These are phyloP conservation scores for Capsella bursapastoris DNA, from an alignment of 345 rosid species.

Conservation along the genomic window DNA sequence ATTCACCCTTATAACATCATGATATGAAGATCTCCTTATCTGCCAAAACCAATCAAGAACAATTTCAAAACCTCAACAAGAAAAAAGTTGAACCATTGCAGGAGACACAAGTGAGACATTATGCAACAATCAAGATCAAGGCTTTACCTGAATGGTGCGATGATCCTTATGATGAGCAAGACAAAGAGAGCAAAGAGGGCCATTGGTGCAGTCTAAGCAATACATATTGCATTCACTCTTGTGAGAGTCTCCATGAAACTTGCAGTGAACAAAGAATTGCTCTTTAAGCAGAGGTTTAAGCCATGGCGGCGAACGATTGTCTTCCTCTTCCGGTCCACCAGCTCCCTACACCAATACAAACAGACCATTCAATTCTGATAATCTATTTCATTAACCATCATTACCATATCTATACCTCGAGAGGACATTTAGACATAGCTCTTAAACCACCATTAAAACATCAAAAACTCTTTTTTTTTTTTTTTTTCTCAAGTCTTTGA, in stretches of 20 bases:
- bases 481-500: neutral
- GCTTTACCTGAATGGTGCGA: slow-evolving; percentile 74
- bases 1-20: slow-evolving; percentile 94
- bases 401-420: slow-evolving; percentile 31
- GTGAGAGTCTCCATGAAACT: slow-evolving; percentile 79
- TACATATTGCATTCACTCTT: slow-evolving; percentile 98
- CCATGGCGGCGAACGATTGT: slow-evolving; percentile 84
- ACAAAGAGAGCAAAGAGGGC: slow-evolving; percentile 83
- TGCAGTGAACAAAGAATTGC: slow-evolving; percentile 90
- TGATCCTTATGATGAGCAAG: slow-evolving; percentile 77
- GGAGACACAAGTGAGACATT: neutral
- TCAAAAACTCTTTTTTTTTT: slow-evolving; percentile 2
- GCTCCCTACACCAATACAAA: slow-evolving; percentile 52
- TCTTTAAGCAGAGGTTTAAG: slow-evolving; percentile 70
- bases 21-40: slow-evolving; percentile 99
- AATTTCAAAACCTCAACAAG: neutral
- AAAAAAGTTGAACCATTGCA: neutral
- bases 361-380: neutral
- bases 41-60: slow-evolving; percentile 39
- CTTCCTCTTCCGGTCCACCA: slow-evolving; percentile 75
- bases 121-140: slow-evolving; percentile 13
- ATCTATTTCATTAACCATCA: slow-evolving; percentile 15
- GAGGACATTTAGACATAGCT: slow-evolving; percentile 19
- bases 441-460: slow-evolving; percentile 12
- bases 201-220: slow-evolving; percentile 89